Conservation (phyloP, 306 rosid genomes). For the Geum urbanum region DNA sequence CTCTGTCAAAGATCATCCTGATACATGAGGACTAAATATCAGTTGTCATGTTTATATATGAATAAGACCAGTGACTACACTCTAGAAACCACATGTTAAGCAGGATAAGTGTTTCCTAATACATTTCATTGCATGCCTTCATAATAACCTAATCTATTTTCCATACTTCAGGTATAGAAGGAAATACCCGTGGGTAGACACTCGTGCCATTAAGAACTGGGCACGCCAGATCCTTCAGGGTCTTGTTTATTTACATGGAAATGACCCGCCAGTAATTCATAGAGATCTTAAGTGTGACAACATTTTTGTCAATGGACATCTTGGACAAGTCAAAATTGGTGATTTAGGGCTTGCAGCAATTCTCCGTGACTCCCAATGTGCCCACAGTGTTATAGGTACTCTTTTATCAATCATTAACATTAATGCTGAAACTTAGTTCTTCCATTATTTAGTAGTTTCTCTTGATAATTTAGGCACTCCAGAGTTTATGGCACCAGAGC, state of each 20-base stretch:
- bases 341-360: constrained; percentile 85
- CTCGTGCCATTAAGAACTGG: constrained; percentile 74
- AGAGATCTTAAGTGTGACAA: constrained; percentile 92
- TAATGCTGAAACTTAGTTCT: constrained; percentile 8
- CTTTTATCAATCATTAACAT: constrained; percentile 9
- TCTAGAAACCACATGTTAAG: not conserved
- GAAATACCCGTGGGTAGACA: constrained; percentile 53
- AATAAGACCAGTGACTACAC: not conserved
- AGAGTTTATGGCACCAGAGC: constrained; percentile 94
- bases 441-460: not conserved
- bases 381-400: constrained; percentile 87
- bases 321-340: constrained; percentile 87
- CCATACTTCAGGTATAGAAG: constrained; percentile 60
- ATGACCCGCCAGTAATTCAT: constrained; percentile 83
- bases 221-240: constrained; percentile 71
- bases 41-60: not conserved
- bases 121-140: not conserved
- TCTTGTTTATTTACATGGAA: constrained; percentile 69
- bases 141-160: constrained; percentile 12
- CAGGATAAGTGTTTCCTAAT: not conserved
- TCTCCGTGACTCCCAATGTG: constrained; percentile 63
- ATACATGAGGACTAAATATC: not conserved
- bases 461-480: constrained; percentile 61
- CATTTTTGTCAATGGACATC: constrained; percentile 89
- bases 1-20: not conserved